Base-by-base conservation (phyloP, 164 flowering plant genomes). In the Macadamia tetraphylla region DNA sequence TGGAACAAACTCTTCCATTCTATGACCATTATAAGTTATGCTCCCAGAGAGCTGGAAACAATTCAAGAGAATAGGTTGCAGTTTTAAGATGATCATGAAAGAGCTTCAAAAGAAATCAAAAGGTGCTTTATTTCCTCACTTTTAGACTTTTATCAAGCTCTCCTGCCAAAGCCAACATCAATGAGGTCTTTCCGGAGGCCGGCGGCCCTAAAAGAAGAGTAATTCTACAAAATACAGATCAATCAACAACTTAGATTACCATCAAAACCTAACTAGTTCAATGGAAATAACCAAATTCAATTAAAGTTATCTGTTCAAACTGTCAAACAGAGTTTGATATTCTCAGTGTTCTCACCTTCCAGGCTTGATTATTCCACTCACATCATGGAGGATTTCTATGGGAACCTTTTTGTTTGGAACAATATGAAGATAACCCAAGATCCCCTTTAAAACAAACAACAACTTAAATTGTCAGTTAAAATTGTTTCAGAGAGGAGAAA, bases 331-430 rank as follows among this genome's bases (percentile, higher is more conserved):
- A 49, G 1, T 29, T 9, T 35, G 12, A n/a, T 29, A 12, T 30
- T 35, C 23, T 23, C 8, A 35, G 13, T 35, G 40, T 62, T 57
- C 67, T 76, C 32, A 85, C 91, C 91, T 81, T 64, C 80, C 14
- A 43, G 96, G 92, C 77, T 85, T 89, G 75, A 89, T 71, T 53
- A 82, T 75, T 49, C 92, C 96, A 66, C 87, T 88, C 23, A 86
- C 85, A 77, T 86, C 86, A 9, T 76, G 77, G 57, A 90, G 94
- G 65, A 90, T 86, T 3, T 78, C 70, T 14, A 84, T 10, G 0
- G 70, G 76, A 49, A 71, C 80, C 80, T 84, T 87, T 58, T 75
- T 73, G 58, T 67, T 85, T 0, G 85, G 79, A 62, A 85, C 74
- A 15, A 88, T 11, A 67, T 70, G 81, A 11, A 87, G 69, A 59